phyloP scores from a whole-genome alignment of 2,329 filamentous ascomycete species.

The Fusarium piperis region DNA sequence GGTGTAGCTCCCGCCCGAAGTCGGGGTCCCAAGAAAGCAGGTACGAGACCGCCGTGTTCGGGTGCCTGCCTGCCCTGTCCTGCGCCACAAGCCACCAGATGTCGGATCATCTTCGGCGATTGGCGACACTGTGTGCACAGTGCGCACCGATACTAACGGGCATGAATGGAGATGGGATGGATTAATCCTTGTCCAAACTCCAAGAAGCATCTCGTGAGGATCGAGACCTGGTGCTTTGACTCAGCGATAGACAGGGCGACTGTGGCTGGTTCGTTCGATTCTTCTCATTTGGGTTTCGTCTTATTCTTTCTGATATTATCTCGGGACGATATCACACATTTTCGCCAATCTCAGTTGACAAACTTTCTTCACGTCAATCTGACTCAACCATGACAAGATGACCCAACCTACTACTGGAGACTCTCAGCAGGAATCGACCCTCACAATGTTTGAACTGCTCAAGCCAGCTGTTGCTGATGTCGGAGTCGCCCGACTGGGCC shows the following conservation, averaged over 20 bases:
- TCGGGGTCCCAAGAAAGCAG: conserved; percentile 27
- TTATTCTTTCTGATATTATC: neutral
- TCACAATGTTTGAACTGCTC: conserved; percentile 58
- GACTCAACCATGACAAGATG: conserved; percentile 43
- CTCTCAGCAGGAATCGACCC: conserved; percentile 29
- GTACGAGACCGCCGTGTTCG: conserved; percentile 4
- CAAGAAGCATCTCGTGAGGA: conserved; percentile 11
- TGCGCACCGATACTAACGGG: conserved; percentile 11
- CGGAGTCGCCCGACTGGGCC: conserved; percentile 71
- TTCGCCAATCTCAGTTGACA: neutral
- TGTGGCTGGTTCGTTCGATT: neutral
- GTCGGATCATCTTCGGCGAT: conserved; percentile 29
- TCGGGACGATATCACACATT: neutral
- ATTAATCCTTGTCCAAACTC: conserved; percentile 34
- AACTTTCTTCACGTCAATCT: neutral
- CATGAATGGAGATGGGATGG: neutral
- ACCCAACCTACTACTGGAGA: conserved; percentile 32
- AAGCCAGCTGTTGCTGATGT: conserved; percentile 52
- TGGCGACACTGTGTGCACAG: neutral
- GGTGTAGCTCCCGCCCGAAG: conserved; percentile 13
- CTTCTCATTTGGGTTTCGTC: neutral
- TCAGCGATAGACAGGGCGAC: neutral
- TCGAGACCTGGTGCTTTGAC: neutral
- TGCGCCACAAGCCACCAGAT: conserved; percentile 2
- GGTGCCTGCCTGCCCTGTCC: neutral